Evolutionary conservation across 1,139 yeast species (phyloP).

Genomic region (Magnusiomyces ingens): DNA sequence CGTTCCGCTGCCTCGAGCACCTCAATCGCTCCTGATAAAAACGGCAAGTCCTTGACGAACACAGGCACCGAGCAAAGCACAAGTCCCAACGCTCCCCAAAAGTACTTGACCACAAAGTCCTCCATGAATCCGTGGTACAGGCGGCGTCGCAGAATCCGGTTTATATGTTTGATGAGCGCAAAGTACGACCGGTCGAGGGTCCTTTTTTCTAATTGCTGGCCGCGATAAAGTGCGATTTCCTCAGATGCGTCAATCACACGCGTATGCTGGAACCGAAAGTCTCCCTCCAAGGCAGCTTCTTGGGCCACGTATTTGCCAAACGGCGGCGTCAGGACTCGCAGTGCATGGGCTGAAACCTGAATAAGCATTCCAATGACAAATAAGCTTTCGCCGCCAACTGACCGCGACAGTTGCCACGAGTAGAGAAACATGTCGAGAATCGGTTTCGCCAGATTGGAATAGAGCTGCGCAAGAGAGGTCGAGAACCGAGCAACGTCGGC

Average conservation of each 20-base stretch:
- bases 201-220: conserved; percentile 74
- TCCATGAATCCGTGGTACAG: conserved; percentile 56
- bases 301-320: conserved; percentile 77
- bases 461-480: conserved; percentile 62
- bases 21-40: conserved; percentile 45
- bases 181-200: conserved; percentile 75
- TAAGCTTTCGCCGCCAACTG: conserved; percentile 82
- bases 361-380: conserved; percentile 74
- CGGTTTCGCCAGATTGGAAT: conserved; percentile 86
- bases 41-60: conserved; percentile 43
- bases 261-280: conserved; percentile 75
- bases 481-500: conserved; percentile 75
- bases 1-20: conserved; percentile 13
- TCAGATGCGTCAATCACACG: conserved; percentile 73
- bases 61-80: conserved; percentile 85
- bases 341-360: conserved; percentile 67
- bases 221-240: conserved; percentile 80
- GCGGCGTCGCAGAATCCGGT: conserved; percentile 75
- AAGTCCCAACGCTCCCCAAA: conserved; percentile 95
- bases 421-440: conserved; percentile 73
- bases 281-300: conserved; percentile 78
- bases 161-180: conserved; percentile 69
- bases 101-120: conserved; percentile 75
- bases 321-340: conserved; percentile 79
- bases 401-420: conserved; percentile 68